Percentiles rank a stretch among this genome's conserved stretches.
phyloP scores from a whole-genome alignment of 306 rosid species.

The Prunus davidiana region DNA sequence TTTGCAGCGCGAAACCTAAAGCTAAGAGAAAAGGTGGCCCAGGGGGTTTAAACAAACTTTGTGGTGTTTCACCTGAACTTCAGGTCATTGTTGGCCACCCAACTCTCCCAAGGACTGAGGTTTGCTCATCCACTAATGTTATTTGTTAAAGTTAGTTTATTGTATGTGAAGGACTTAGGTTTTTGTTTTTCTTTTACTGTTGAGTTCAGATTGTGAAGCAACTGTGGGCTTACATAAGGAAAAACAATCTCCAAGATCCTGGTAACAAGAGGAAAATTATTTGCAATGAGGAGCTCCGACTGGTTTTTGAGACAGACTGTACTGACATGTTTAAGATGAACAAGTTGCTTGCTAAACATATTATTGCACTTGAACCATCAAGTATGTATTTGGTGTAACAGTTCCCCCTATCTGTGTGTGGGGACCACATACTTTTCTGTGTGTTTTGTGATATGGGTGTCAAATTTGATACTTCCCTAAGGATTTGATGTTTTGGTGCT shows the following conservation, averaged over 20 bases:
- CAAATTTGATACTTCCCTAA: slow-evolving; percentile 16
- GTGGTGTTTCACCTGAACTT: slow-evolving; percentile 83
- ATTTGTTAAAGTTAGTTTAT: background rate
- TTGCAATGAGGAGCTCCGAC: slow-evolving; percentile 57
- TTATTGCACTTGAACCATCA: slow-evolving; percentile 56
- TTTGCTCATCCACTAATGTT: slow-evolving; percentile 11
- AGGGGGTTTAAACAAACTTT: slow-evolving; percentile 76
- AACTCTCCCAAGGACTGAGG: slow-evolving; percentile 78
- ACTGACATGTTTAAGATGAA: slow-evolving; percentile 73
- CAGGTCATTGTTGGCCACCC: slow-evolving; percentile 91
- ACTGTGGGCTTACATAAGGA: slow-evolving; percentile 61
- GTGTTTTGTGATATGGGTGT: background rate
- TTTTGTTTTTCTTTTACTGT: slow-evolving; percentile 9
- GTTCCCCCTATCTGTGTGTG: background rate
- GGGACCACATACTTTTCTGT: background rate
- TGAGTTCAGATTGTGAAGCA: slow-evolving; percentile 60
- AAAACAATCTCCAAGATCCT: slow-evolving; percentile 57
- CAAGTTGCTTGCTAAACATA: slow-evolving; percentile 61
- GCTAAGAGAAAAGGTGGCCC: slow-evolving; percentile 89
- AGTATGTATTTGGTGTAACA: slow-evolving; percentile 41
- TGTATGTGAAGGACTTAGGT: slow-evolving; percentile 5
- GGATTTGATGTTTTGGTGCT: slow-evolving; percentile 37
- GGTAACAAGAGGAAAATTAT: slow-evolving; percentile 60
- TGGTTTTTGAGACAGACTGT: slow-evolving; percentile 65
- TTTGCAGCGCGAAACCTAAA: slow-evolving; percentile 56